Base-by-base conservation (phyloP, 2,329 filamentous ascomycete genomes). In the Fusarium albidum region DNA sequence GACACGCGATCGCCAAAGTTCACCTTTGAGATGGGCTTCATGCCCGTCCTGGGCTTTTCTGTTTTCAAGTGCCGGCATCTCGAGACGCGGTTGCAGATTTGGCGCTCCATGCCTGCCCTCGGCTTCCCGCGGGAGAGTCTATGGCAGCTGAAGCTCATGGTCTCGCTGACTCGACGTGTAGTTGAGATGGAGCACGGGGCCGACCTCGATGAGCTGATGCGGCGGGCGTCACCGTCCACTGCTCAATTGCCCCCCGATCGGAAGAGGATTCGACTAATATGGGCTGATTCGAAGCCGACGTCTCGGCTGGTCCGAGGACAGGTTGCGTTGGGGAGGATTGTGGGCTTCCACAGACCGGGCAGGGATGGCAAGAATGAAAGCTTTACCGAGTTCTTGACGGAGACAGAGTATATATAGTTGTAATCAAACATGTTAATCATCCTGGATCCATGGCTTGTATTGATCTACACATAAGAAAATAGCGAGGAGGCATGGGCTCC, bases 21-120 rank as follows among this genome's bases (percentile, higher is more conserved):
- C 37, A 41, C 35, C 6, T 48, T 48, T 31, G 37, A 48, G n/a
- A 48, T 48, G 45, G 45, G 35, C 1, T 48, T 41, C 7, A 48
- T 41, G 35, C 45, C 45, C 9, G 10, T 41, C 8, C 33, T 48
- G 29, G 17, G 18, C 25, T 48, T 48, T n/a, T 41, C 17, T 10
- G 21, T 31, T 5, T 7, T 42, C 7, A 48, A 48, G 10, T 48
- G 45, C 9, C 27, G 45, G 6, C 11, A 48, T 42, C 28, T 48
- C 11, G n/a, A 41, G 3, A 48, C 45, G 3, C 10, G 45, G 14
- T 4, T 42, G 12, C 35, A 28, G 4, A 26, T 48, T 7, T 42
- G 45, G 35, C 45, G 45, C 2, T 27, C 42, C 11, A 33, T 48
- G 45, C 45, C 45, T 2, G 12, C 18, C 18, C 28, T 48, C 21